Evolutionary conservation across 129 eudicot species (phyloP).

Genomic region (Chrysanthemum seticuspe): DNA sequence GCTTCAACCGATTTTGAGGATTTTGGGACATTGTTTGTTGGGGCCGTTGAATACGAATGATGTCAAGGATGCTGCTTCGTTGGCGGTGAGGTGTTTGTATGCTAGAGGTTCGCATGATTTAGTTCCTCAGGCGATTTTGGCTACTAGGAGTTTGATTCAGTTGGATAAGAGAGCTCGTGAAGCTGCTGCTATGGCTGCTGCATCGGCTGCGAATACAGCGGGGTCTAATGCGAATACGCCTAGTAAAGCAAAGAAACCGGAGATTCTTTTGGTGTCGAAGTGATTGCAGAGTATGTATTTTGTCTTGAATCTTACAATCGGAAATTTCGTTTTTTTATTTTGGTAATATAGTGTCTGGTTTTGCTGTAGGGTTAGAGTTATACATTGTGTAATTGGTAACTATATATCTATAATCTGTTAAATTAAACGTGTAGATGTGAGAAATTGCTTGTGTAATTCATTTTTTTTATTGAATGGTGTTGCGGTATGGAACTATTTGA

Average conservation of each 20-base stretch:
- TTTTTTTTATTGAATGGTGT: slow-evolving; percentile 23
- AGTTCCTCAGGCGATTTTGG: slow-evolving; percentile 86
- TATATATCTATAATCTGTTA: slow-evolving; percentile 24
- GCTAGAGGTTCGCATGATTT: slow-evolving; percentile 89
- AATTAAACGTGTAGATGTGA: slow-evolving; percentile 30
- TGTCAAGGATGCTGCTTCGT: slow-evolving; percentile 73
- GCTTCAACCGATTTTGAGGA: slow-evolving; percentile 67
- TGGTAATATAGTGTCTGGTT: slow-evolving; percentile 30
- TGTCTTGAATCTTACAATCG: slow-evolving; percentile 10
- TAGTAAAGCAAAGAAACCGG: slow-evolving; percentile 89
- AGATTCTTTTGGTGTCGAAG: slow-evolving; percentile 81
- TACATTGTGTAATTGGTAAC: slow-evolving; percentile 35
- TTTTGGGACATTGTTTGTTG: slow-evolving; percentile 83
- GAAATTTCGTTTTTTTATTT: slow-evolving; percentile 16
- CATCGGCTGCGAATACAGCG: slow-evolving; percentile 29
- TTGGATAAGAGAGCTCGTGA: slow-evolving; percentile 74
- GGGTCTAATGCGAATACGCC: slow-evolving; percentile 81
- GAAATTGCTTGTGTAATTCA: slow-evolving; percentile 19
- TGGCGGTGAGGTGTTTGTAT: slow-evolving; percentile 72
- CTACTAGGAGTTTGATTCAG: slow-evolving; percentile 78
- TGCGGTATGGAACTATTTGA: not conserved
- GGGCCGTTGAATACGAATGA: slow-evolving; percentile 68
- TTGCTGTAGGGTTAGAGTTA: slow-evolving; percentile 32
- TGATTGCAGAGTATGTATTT: slow-evolving; percentile 48
- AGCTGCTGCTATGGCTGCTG: slow-evolving; percentile 47